Conservation (phyloP, 768 basidiomycete species). For the Glaciozyma antarctica region DNA sequence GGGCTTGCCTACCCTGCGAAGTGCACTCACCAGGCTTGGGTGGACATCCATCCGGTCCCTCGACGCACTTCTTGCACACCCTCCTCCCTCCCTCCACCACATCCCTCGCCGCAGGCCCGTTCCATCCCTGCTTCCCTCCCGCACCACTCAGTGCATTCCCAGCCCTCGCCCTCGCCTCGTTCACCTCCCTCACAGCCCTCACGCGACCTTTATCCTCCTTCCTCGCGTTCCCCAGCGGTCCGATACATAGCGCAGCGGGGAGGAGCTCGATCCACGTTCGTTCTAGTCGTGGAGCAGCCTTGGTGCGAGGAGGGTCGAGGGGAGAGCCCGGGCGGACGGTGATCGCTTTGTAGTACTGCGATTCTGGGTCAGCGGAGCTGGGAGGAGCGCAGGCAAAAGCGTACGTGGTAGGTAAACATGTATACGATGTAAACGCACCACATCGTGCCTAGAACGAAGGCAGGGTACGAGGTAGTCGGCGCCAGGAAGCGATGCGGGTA, state of each 20-base stretch:
- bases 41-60: background rate
- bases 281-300: background rate
- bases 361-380: background rate
- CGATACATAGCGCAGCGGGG: conserved; percentile 11
- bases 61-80: conserved; percentile 31
- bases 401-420: conserved; percentile 28
- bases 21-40: conserved; percentile 26
- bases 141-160: background rate
- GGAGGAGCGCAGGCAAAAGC: background rate
- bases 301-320: conserved; percentile 18
- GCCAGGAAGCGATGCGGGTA: conserved; percentile 23
- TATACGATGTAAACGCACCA: conserved; percentile 26
- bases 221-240: background rate
- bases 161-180: background rate
- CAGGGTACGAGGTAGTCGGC: background rate
- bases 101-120: background rate
- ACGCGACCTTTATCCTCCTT: background rate
- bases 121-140: background rate
- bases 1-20: background rate
- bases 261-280: conserved; percentile 9
- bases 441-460: conserved; percentile 4
- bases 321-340: conserved; percentile 71
- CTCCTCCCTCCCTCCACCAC: conserved; percentile 4
- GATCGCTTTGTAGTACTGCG: conserved; percentile 67
- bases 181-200: background rate